These are phyloP conservation scores for Alternaria rosae DNA, from an alignment of 2,329 filamentous ascomycete species.

Conservation along the genomic window DNA sequence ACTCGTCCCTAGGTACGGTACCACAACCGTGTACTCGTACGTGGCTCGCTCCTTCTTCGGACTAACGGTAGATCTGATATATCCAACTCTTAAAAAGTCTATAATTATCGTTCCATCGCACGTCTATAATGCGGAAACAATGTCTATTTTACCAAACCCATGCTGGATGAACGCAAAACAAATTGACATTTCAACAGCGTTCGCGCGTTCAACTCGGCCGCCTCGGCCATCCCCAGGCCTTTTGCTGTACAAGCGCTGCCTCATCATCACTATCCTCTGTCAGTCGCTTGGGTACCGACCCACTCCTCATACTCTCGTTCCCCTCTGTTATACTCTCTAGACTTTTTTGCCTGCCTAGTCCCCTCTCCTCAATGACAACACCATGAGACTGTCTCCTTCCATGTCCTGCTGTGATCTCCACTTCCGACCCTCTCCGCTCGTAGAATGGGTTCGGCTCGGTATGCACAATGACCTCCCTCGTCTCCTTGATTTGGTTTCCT, in stretches of 20 bases:
- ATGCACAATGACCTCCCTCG: slow-evolving; percentile 35
- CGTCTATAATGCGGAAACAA: not conserved
- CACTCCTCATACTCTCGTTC: slow-evolving; percentile 32
- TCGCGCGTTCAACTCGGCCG: not conserved
- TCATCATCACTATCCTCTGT: slow-evolving; percentile 34
- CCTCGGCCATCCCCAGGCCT: slow-evolving; percentile 12
- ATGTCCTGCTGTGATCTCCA: slow-evolving; percentile 16
- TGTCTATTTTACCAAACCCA: not conserved
- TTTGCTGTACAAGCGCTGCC: slow-evolving; percentile 27
- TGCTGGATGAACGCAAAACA: not conserved
- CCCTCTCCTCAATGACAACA: slow-evolving; percentile 17
- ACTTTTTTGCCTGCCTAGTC: slow-evolving; percentile 22
- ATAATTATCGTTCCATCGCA: not conserved
- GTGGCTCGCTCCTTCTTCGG: not conserved
- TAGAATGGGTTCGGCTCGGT: slow-evolving; percentile 35
- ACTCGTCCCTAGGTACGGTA: not conserved
- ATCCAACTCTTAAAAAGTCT: not conserved
- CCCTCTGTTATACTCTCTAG: slow-evolving; percentile 34
- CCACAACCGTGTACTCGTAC: not conserved
- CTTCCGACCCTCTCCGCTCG: slow-evolving; percentile 15
- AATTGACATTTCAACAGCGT: not conserved
- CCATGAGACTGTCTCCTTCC: slow-evolving; percentile 10
- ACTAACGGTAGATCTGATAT: not conserved
- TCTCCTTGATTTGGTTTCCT: slow-evolving; percentile 43
- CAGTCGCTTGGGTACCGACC: slow-evolving; percentile 18